A percentile compares a stretch with the other conserved stretches of the same genome.
phyloP scores from a whole-genome alignment of 139 green algal species.

The Edaphochlamys debaryana region DNA sequence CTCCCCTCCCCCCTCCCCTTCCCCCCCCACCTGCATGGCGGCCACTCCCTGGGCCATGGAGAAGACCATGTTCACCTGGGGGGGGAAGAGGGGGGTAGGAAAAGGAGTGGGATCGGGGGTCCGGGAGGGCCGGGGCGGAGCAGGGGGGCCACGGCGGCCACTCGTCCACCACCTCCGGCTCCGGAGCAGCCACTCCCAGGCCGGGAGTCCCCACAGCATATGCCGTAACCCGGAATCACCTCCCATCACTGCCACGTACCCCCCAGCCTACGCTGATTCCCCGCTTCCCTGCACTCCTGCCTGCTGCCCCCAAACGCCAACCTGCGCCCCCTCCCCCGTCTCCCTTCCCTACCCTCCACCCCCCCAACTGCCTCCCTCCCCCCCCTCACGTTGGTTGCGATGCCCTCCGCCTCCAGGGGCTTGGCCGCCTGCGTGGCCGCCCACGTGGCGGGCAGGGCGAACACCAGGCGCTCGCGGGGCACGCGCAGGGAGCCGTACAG shows the following conservation, averaged over 20 bases:
- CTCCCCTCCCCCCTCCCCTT: not conserved
- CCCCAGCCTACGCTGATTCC: too few relatives aligned
- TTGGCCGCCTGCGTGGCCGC: slow-evolving; percentile 76
- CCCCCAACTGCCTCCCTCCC: not conserved
- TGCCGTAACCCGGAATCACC: too few relatives aligned
- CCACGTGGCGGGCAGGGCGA: slow-evolving; percentile 88
- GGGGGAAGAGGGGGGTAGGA: not conserved
- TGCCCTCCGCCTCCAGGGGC: slow-evolving; percentile 74
- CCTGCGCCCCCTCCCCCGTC: too few relatives aligned
- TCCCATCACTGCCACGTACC: too few relatives aligned
- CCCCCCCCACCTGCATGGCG: slow-evolving; percentile 32
- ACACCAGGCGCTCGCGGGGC: slow-evolving; percentile 63
- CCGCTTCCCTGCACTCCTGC: too few relatives aligned
- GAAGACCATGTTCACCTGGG: slow-evolving; percentile 14
- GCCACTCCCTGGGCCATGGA: slow-evolving; percentile 43
- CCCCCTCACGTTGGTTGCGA: slow-evolving; percentile 67
- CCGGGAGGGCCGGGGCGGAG: not conserved
- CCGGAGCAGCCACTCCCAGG: too few relatives aligned
- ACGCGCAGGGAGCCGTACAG: slow-evolving; percentile 77
- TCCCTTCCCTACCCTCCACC: not conserved
- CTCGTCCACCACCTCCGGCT: too few relatives aligned
- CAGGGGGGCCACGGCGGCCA: too few relatives aligned
- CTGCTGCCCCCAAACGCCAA: too few relatives aligned
- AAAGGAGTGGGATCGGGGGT: not conserved
- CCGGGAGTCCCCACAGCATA: too few relatives aligned